Evolutionary conservation across 805 yeast species (phyloP).

Genomic region (Teunomyces funiuensis): DNA sequence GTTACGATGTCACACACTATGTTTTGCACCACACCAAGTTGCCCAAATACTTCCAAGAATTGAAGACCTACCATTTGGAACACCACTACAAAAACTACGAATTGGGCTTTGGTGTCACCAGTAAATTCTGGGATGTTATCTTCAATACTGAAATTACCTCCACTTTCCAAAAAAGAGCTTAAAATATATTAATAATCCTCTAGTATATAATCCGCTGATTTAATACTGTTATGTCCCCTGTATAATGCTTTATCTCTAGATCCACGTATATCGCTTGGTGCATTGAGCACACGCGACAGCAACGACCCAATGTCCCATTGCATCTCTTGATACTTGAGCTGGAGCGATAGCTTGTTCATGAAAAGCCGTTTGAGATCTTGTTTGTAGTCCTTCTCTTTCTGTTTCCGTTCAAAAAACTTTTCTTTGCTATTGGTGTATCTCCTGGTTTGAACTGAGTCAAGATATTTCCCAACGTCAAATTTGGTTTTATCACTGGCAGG

Average conservation of each 20-base stretch:
- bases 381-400: not conserved
- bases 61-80: slow-evolving; percentile 90
- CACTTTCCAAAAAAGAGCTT: slow-evolving; percentile 44
- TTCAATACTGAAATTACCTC: slow-evolving; percentile 76
- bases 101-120: slow-evolving; percentile 94
- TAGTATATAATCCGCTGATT: slow-evolving; percentile 3
- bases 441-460: not conserved
- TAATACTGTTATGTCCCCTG: not conserved
- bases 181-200: slow-evolving; percentile 2
- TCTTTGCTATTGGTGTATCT: not conserved
- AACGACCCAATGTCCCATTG: not conserved
- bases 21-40: slow-evolving; percentile 84
- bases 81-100: slow-evolving; percentile 98
- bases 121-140: slow-evolving; percentile 89
- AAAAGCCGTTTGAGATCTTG: not conserved
- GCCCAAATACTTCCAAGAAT: slow-evolving; percentile 71
- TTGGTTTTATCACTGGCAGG: not conserved
- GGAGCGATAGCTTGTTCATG: slow-evolving; percentile 4
- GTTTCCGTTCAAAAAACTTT: not conserved
- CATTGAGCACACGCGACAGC: not conserved
- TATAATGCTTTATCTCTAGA: not conserved
- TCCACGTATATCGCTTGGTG: not conserved
- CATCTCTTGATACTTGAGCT: not conserved
- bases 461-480: slow-evolving; percentile 2
- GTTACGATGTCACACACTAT: slow-evolving; percentile 93